Evolutionary conservation across 176 grass and related monocot species (phyloP).

Genomic region (maize (Zea mays)): DNA sequence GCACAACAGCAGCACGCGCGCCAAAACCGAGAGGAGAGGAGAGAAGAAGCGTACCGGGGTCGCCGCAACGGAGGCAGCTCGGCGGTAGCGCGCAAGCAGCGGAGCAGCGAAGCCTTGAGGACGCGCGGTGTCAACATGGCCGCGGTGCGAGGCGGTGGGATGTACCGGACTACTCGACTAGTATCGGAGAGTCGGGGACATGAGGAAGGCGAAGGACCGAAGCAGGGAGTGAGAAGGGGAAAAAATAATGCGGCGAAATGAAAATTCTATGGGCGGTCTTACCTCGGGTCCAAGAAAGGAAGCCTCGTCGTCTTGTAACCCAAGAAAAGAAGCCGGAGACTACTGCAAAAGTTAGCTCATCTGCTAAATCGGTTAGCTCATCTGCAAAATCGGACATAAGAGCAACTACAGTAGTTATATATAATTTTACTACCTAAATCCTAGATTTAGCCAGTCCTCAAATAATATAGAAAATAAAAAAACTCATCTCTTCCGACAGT

Average conservation of each 20-base stretch:
- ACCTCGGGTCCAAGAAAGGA: slow-evolving; percentile 53
- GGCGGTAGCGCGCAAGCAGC: slow-evolving; percentile 30
- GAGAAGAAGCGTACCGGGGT: slow-evolving; percentile 21
- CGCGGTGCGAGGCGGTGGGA: slow-evolving; percentile 3
- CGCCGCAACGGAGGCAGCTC: slow-evolving; percentile 16
- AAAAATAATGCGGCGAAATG: neutral
- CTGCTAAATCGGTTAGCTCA: too few relatives aligned
- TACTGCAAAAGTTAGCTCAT: too few relatives aligned
- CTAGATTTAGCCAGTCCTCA: too few relatives aligned
- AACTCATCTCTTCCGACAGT: too few relatives aligned
- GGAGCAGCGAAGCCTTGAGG: slow-evolving; percentile 43
- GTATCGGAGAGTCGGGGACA: neutral
- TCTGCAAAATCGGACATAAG: too few relatives aligned
- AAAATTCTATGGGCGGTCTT: slow-evolving; percentile 23
- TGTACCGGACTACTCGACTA: neutral
- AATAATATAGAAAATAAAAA: too few relatives aligned
- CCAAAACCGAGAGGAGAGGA: neutral
- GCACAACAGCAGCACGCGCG: neutral
- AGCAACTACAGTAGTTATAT: too few relatives aligned
- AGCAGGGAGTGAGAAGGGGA: neutral
- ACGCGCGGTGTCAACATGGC: slow-evolving; percentile 43
- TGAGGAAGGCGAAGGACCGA: too few relatives aligned
- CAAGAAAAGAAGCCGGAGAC: slow-evolving; percentile 32
- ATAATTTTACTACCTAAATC: too few relatives aligned
- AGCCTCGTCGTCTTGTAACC: slow-evolving; percentile 16